phyloP scores from a whole-genome alignment of 2,329 filamentous ascomycete species.

The Neurospora sp. region DNA sequence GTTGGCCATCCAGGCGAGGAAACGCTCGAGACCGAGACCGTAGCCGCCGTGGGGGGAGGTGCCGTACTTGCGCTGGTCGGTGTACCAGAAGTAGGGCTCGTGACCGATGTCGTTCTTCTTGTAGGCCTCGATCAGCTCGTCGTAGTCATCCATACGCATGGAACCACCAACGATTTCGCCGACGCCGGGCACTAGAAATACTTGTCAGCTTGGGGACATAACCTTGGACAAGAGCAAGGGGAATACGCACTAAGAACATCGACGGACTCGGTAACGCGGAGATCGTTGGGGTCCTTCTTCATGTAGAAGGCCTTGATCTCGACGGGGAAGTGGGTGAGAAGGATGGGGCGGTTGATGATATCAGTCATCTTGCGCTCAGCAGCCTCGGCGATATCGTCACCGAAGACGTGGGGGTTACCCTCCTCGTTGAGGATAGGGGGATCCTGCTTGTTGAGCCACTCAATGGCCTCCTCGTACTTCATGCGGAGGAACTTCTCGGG shows the following conservation, averaged over 20 bases:
- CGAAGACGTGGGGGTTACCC: slow-evolving; percentile 79
- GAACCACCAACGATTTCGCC: slow-evolving; percentile 94
- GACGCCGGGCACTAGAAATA: slow-evolving; percentile 65
- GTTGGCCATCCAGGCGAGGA: slow-evolving; percentile 55
- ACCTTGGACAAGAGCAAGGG: not conserved
- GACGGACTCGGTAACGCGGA: slow-evolving; percentile 82
- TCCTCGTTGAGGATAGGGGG: slow-evolving; percentile 81
- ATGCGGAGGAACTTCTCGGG: slow-evolving; percentile 85
- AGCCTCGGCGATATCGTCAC: slow-evolving; percentile 96
- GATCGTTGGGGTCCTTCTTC: slow-evolving; percentile 74
- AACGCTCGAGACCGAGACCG: slow-evolving; percentile 81
- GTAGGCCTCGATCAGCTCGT: slow-evolving; percentile 83
- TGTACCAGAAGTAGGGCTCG: slow-evolving; percentile 72
- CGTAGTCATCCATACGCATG: slow-evolving; percentile 91
- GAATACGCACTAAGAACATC: slow-evolving; percentile 45
- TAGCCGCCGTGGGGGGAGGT: slow-evolving; percentile 89
- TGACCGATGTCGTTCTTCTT: slow-evolving; percentile 74
- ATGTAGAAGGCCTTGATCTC: slow-evolving; percentile 99
- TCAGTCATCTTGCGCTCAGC: slow-evolving; percentile 97
- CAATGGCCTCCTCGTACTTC: slow-evolving; percentile 87
- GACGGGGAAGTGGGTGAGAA: slow-evolving; percentile 92
- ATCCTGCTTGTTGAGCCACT: slow-evolving; percentile 83
- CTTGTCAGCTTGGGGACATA: not conserved
- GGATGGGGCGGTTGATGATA: slow-evolving; percentile 87
- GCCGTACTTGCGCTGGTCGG: slow-evolving; percentile 94